A percentile compares a stretch with the other conserved stretches of the same genome.
These are phyloP conservation scores for Tylopilus sp. DNA, from an alignment of 1,284 basidiomycete species.

Conservation along the genomic window DNA sequence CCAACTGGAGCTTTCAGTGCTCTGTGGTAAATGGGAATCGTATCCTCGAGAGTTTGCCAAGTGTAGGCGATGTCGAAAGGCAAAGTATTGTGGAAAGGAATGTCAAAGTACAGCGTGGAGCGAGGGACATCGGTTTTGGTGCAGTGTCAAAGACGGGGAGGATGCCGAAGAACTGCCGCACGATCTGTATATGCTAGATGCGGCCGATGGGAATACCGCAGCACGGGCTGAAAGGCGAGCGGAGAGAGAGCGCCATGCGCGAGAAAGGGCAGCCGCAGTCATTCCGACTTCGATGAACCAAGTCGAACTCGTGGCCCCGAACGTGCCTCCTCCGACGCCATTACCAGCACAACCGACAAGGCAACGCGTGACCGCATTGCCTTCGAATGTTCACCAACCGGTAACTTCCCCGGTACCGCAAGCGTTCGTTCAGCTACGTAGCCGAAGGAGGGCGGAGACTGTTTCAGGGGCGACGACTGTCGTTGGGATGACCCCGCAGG, in stretches of 20 bases:
- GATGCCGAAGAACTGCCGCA: slow-evolving; percentile 43
- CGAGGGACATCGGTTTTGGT: slow-evolving; percentile 93
- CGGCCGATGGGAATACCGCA: slow-evolving; percentile 6
- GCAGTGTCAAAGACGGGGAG: slow-evolving; percentile 69
- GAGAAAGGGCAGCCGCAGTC: slow-evolving; percentile 27
- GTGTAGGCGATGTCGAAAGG: slow-evolving; percentile 91
- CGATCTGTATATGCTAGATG: slow-evolving; percentile 20
- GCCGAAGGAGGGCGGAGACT: slow-evolving; percentile 37
- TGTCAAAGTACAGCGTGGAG: slow-evolving; percentile 98
- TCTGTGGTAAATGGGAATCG: slow-evolving; percentile 92
- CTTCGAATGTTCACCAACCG: slow-evolving; percentile 27
- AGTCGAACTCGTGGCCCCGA: slow-evolving; percentile 14
- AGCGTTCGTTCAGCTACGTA: slow-evolving; percentile 24
- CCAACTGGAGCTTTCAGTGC: slow-evolving; percentile 50
- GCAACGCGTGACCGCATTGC: slow-evolving; percentile 29
- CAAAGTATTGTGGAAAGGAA: slow-evolving; percentile 97
- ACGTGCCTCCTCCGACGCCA: slow-evolving; percentile 15
- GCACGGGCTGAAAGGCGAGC: slow-evolving; percentile 27
- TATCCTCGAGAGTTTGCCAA: slow-evolving; percentile 96
- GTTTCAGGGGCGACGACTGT: slow-evolving; percentile 36
- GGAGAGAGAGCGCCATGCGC: slow-evolving; percentile 32
- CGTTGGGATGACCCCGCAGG: slow-evolving; percentile 29
- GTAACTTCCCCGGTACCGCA: slow-evolving; percentile 21
- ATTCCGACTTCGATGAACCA: slow-evolving; percentile 18
- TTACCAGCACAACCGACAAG: slow-evolving; percentile 18